phyloP scores from a whole-genome alignment of 768 basidiomycete species.

The Paxillus involutus region DNA sequence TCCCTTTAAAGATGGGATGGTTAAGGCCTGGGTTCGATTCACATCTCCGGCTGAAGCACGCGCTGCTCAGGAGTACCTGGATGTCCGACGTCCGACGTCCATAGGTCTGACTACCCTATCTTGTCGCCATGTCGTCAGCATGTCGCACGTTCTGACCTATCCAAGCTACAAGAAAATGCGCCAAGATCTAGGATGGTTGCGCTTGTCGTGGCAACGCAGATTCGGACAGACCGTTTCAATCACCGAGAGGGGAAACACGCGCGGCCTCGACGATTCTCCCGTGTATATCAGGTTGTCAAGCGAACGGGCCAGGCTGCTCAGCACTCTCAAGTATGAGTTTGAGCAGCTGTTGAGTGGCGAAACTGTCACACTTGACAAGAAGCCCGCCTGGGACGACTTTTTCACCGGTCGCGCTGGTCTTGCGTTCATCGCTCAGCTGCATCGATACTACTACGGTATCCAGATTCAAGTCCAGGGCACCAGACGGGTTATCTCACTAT shows the following conservation, averaged over 20 bases:
- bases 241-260: constrained; percentile 11
- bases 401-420: constrained; percentile 45
- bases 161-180: constrained; percentile 40
- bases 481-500: constrained; percentile 50
- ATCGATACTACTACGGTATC: constrained; percentile 38
- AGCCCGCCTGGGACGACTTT: constrained; percentile 65
- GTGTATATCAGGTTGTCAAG: constrained; percentile 50
- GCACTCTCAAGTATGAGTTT: constrained; percentile 56
- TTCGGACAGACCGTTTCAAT: constrained; percentile 31
- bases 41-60: constrained; percentile 50
- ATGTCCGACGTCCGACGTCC: constrained; percentile 45
- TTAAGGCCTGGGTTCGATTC: constrained; percentile 60
- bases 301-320: constrained; percentile 48
- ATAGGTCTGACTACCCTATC: constrained; percentile 46
- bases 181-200: constrained; percentile 47
- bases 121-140: constrained; percentile 53
- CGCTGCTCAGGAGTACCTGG: constrained; percentile 45
- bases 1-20: constrained; percentile 48
- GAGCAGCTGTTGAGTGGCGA: constrained; percentile 67
- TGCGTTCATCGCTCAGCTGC: constrained; percentile 45
- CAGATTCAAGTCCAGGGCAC: constrained; percentile 41
- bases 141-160: constrained; percentile 44
- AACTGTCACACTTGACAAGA: constrained; percentile 48
- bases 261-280: constrained; percentile 7
- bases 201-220: constrained; percentile 33